Conservation (phyloP, 768 basidiomycete species). For the Paxillus ammoniavirescens region DNA sequence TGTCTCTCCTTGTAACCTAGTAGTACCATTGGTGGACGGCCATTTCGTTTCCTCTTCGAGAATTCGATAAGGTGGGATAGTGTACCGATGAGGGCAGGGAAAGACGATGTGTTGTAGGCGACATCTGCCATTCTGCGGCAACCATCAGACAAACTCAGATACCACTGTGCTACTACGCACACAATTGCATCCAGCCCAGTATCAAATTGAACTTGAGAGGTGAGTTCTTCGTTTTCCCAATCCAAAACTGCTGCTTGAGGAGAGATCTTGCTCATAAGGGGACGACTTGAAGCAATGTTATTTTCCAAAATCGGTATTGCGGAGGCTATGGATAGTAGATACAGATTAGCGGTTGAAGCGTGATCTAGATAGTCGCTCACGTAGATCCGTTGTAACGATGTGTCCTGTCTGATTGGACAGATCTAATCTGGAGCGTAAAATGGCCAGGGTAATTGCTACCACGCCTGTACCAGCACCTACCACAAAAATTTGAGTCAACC, state of each 20-base stretch:
- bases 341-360: not conserved
- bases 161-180: constrained; percentile 40
- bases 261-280: constrained; percentile 29
- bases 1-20: constrained; percentile 90
- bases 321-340: constrained; percentile 47
- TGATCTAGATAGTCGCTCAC: constrained; percentile 39
- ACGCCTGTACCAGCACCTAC: constrained; percentile 85
- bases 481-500: not conserved
- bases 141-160: not conserved
- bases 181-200: constrained; percentile 61
- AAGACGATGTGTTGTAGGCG: constrained; percentile 86
- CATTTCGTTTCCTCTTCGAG: constrained; percentile 4
- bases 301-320: constrained; percentile 77
- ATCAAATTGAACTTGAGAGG: constrained; percentile 41
- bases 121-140: constrained; percentile 84
- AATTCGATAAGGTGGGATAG: constrained; percentile 47
- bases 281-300: constrained; percentile 55
- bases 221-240: constrained; percentile 68
- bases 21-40: constrained; percentile 49
- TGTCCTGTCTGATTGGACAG: constrained; percentile 21
- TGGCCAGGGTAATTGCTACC: constrained; percentile 64
- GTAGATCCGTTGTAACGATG: constrained; percentile 70
- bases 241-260: constrained; percentile 52
- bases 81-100: constrained; percentile 73
- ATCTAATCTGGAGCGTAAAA: constrained; percentile 43